A percentile compares a stretch with the other conserved stretches of the same genome.
Conservation (phyloP, 2,329 filamentous ascomycete species). For the Claviceps sorghi region DNA sequence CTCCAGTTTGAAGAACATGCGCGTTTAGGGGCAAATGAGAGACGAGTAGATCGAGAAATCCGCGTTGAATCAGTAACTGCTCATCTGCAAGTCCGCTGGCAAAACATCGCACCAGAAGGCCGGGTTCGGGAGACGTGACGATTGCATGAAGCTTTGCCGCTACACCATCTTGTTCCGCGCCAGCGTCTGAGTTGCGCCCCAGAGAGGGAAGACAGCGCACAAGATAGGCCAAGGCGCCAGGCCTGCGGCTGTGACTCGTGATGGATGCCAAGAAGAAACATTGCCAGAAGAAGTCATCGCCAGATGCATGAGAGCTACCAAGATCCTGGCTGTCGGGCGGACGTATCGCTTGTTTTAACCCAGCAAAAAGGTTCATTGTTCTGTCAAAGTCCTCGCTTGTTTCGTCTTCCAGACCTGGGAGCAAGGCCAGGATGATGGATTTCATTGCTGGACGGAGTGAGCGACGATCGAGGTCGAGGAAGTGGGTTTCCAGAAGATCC, state of each 20-base stretch:
- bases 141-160: slow-evolving; percentile 41
- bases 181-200: slow-evolving; percentile 8
- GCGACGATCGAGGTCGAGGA: slow-evolving; percentile 55
- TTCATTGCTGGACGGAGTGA: slow-evolving; percentile 78
- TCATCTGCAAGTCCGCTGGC: slow-evolving; percentile 77
- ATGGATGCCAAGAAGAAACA: slow-evolving; percentile 90
- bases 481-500: slow-evolving; percentile 65
- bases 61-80: slow-evolving; percentile 81
- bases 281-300: slow-evolving; percentile 93
- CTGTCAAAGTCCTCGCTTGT: slow-evolving; percentile 94
- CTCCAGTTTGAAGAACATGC: slow-evolving; percentile 58
- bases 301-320: slow-evolving; percentile 39
- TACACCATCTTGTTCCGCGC: slow-evolving; percentile 6
- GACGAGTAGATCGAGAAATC: slow-evolving; percentile 84
- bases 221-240: slow-evolving; percentile 79
- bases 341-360: slow-evolving; percentile 56
- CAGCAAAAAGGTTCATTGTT: slow-evolving; percentile 63
- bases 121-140: slow-evolving; percentile 81
- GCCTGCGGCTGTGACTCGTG: slow-evolving; percentile 70
- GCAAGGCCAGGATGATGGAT: slow-evolving; percentile 71
- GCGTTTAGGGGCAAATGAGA: slow-evolving; percentile 79
- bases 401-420: slow-evolving; percentile 89
- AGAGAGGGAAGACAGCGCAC: slow-evolving; percentile 54
- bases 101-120: slow-evolving; percentile 79
- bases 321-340: slow-evolving; percentile 34